Base-by-base conservation (phyloP, 2,329 filamentous ascomycete genomes). In the Colletotrichum sp. region DNA sequence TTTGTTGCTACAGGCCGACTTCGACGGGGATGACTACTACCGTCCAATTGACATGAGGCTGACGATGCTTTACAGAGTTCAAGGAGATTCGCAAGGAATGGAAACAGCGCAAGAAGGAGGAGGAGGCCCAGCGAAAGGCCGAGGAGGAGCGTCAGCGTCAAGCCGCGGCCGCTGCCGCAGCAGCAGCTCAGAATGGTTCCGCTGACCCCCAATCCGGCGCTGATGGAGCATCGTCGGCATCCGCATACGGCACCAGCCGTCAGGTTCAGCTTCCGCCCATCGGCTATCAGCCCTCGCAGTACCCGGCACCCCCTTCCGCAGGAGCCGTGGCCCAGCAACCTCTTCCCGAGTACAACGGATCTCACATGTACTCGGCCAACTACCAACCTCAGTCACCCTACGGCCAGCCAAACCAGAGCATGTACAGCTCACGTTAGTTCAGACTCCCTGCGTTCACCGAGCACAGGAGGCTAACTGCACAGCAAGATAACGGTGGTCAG, bases 91-190 rank as follows among this genome's bases (percentile, higher is more conserved):
- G 97, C 78, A 99, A 99, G 84, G 96, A 99, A 83, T 99, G 97
- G 97, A 99, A 99, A 88, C 95, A 95, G 52, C 95, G 97, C 82
- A 99, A 99, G 92, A 99, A 99, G 95, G 97, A 99, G 85, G 96
- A 99, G 81, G 96, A 99, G 79, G 93, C 93, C 68, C 90, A 92
- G 80, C 95, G 96, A 82, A 98, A 98, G 89, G 94, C 94, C 15
- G 95, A 96, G 12, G 96, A 99, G 78, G 96, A 98, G 83, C 94
- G 96, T 72, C 93, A 93, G 84, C 91, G 89, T 18, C 85, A 88
- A 65, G 84, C 84, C 9, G 83, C 83, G 2, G 84, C 83, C 0
- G 80, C 79, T 5, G 84, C 83, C 4, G 84, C 84, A 13, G 91
- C 91, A 34, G 93, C 90, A 8, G 89, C 89, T 36, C 89, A 90